Evolutionary conservation across 768 basidiomycete species (phyloP), one percentile per base, ranked within the genome.

Genomic region (Coprinopsis cinerea): DNA sequence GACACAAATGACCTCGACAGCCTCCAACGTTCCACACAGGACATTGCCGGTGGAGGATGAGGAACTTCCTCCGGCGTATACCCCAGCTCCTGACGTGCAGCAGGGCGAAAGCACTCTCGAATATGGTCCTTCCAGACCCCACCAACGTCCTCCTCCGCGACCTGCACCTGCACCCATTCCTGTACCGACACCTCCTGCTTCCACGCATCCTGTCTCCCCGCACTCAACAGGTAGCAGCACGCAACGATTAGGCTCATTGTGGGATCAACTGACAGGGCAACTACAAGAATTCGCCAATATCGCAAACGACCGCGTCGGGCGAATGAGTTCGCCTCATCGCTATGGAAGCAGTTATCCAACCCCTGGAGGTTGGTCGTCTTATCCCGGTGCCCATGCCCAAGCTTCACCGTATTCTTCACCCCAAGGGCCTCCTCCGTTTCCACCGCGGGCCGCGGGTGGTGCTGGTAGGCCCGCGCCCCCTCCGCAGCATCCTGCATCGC

Each of bases 61-160:
- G 23, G 51, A 46, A 47, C 32, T 27, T 17, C 87, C 86, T 0
- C 88, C 88, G 0, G 79, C 86, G 0, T 90, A 89, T 57, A 85
- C 85, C 0, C 67, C 78, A 0, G 55, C 72, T 1, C 76, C 86
- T 2, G 74, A 82, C 41, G 41, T 69, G 15, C 55, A 62, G 39
- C 67, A 74, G 2, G 88, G 85, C 13, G 88, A 90, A 59, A 64
- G 71, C 1, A 79, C 83, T 0, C 53, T 89, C 1, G 79, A 85
- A 47, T 64, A 74, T 17, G 86, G 88, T 0, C 87, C 86, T 0
- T 48, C 65, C 3, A 58, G 84, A 11, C 83, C 86, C 0, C 88
- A 84, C 56, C 82, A 84, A 57, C 67, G 57, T 7, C 57, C 61
- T 43, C 52, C 56, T 49, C 26, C 52, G 11, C 52, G 50, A 13